Base-by-base conservation (phyloP, 306 rosid genomes). In the Fagus crenata region DNA sequence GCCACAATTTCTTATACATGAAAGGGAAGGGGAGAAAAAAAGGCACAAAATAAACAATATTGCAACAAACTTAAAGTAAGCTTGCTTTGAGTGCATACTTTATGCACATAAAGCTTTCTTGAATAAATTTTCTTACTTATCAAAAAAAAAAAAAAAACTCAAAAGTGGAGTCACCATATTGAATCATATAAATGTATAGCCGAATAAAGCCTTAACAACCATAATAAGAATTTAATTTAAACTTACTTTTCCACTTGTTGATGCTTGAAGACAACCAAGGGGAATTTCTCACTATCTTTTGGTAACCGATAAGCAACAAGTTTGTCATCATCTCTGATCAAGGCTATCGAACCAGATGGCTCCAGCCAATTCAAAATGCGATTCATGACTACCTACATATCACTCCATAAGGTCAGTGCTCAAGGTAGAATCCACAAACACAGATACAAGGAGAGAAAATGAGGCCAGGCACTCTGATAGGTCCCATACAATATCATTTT, bases 251-350 rank as follows among this genome's bases (percentile, higher is more conserved):
- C 83, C 78, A 73, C 31, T 51, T 54, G 86, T 60, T 83, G 88
- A 86, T 90, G 96, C 71, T 53, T 37, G 83, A 87, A 93, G 67
- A 85, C 81, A 84, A 89, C 81, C 86, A 91, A 72, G 77, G 74
- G 61, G 73, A 76, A 70, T 53, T 72, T 68, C 75, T 83, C 89
- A 58, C 28, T 64, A 74, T 81, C 76, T 78, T 89, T 93, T 63
- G 84, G 88, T 53, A 90, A 65, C 67, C 93, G 92, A 75, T 93
- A 93, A 53, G 96, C 97, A 0, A 89, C 96, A 85, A 93, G 89
- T 76, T 37, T 81, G 84, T 91, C 98, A 58, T 77, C 90, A 81
- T 90, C 93, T 84, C 96, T 89, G 49, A 91, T 86, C 69, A 81
- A 93, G 55, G 54, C 85, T 63, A 91, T 75, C 4, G 71, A 83